phyloP scores from a whole-genome alignment of 164 flowering plant genomes.

The Dillenia turbinata region DNA sequence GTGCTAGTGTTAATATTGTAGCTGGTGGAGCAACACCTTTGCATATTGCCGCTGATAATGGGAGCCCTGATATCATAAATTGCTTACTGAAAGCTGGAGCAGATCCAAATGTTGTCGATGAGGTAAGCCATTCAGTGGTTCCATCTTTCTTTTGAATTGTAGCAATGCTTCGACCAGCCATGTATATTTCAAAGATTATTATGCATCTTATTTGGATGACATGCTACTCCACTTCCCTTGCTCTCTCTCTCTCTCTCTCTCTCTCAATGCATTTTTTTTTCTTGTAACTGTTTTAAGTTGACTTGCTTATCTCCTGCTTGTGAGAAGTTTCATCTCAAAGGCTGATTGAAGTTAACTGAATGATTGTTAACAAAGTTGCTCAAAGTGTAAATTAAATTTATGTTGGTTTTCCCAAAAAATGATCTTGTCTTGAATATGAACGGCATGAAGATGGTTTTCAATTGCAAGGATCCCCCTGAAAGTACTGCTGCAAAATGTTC shows the following conservation, averaged over 20 bases:
- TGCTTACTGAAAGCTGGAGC: slow-evolving; percentile 89
- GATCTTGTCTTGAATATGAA: too few relatives aligned
- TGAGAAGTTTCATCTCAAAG: too few relatives aligned
- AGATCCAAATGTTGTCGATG: slow-evolving; percentile 79
- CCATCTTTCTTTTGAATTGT: not conserved
- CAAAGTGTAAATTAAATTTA: too few relatives aligned
- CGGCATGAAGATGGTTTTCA: too few relatives aligned
- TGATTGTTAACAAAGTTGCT: too few relatives aligned
- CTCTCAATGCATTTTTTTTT: not conserved
- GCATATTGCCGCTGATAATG: slow-evolving; percentile 91
- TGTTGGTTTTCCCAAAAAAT: too few relatives aligned
- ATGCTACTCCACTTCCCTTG: not conserved
- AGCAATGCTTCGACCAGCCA: not conserved
- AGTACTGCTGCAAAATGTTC: too few relatives aligned
- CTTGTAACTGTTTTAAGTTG: not conserved
- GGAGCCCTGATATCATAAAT: slow-evolving; percentile 54
- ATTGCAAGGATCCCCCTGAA: too few relatives aligned
- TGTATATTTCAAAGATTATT: too few relatives aligned
- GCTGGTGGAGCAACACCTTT: slow-evolving; percentile 96
- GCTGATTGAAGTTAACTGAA: too few relatives aligned
- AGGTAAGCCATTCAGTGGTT: slow-evolving; percentile 40
- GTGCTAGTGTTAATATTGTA: slow-evolving; percentile 66
- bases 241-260: not conserved
- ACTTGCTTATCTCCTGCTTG: too few relatives aligned
- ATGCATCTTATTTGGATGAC: too few relatives aligned